Evolutionary conservation across 2,329 filamentous ascomycete species (phyloP), one percentile per base, ranked within the genome.

Genomic region (Fusarium sp.): DNA sequence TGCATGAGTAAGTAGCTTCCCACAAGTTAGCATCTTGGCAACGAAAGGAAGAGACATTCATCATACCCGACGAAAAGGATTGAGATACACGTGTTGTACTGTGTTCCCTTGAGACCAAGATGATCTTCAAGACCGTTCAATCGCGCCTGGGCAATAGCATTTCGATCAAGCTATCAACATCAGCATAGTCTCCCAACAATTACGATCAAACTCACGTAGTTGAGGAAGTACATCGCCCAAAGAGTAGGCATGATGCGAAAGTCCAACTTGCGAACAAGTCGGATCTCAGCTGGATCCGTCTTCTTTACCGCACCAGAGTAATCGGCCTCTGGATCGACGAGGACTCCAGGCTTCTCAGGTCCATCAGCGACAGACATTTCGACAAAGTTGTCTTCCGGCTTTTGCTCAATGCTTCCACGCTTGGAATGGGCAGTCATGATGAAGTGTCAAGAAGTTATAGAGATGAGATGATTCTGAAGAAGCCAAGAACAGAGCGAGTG

Each of bases 111-210:
- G 49, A 89, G 77, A 5, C 80, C 77, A 3, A 90, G 76, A 49
- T 89, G 85, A 12, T 83, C 80, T 52, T 87, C 83, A 6, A 90
- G 76, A 1, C 85, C 85, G 59, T 87, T 84, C 32, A 90, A 73
- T 22, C 83, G 81, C 6, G 88, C 88, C 24, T 87, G 85, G 4
- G 87, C 87, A 70, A 89, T 88, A 46, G 88, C 86, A 59, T 86
- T 87, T 18, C 84, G 79, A 66, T 87, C 85, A n/a, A 85, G 76
- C 75, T 79, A 30, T 6, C 7, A n/a, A 16, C 1, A 12, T 44
- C 10, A 34, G n/a, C 6, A 25, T 50, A 55, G 8, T 10, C 5
- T 2, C 9, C 2, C 2, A n/a, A 0, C 1, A 15, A 1, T 8
- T 2, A 0, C 3, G 3, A 5, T 1, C 1, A 0, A 63, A 32